Conservation (phyloP, 192 early-diverging fungal species). For the Podila verticillata region DNA sequence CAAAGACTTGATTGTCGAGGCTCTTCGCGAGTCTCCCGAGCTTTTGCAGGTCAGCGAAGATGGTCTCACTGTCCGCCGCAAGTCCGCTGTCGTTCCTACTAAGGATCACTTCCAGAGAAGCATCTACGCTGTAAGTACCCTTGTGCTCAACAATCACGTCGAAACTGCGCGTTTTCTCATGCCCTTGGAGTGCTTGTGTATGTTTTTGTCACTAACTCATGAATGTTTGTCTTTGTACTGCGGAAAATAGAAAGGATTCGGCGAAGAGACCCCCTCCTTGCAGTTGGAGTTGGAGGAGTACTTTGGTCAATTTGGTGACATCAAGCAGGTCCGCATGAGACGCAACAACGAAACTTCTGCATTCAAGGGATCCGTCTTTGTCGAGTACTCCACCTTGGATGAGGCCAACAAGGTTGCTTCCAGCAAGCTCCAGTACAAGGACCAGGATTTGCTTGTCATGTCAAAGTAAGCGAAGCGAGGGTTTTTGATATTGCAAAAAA, state of each 20-base stretch:
- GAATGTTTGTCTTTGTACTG: background rate
- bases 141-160: background rate
- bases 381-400: slow-evolving; percentile 59
- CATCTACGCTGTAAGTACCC: slow-evolving; percentile 64
- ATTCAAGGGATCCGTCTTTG: slow-evolving; percentile 62
- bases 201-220: slow-evolving; percentile 23
- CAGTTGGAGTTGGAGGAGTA: slow-evolving; percentile 55
- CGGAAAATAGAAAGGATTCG: slow-evolving; percentile 51
- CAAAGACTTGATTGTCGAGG: slow-evolving; percentile 56
- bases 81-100: slow-evolving; percentile 34
- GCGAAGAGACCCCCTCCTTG: slow-evolving; percentile 39
- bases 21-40: slow-evolving; percentile 60
- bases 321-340: slow-evolving; percentile 50
- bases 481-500: too few species aligned
- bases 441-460: slow-evolving; percentile 54
- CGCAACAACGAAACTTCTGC: slow-evolving; percentile 4
- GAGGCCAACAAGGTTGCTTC: slow-evolving; percentile 59
- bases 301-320: slow-evolving; percentile 55
- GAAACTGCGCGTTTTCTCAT: background rate
- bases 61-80: slow-evolving; percentile 59
- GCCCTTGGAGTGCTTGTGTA: background rate
- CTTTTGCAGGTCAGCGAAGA: slow-evolving; percentile 65
- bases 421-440: slow-evolving; percentile 54
- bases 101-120: slow-evolving; percentile 51
- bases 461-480: slow-evolving; percentile 51